Percentiles rank a stretch among this genome's conserved stretches.
Conservation (phyloP, 805 yeast genomes). For the Candida nemodendra region DNA sequence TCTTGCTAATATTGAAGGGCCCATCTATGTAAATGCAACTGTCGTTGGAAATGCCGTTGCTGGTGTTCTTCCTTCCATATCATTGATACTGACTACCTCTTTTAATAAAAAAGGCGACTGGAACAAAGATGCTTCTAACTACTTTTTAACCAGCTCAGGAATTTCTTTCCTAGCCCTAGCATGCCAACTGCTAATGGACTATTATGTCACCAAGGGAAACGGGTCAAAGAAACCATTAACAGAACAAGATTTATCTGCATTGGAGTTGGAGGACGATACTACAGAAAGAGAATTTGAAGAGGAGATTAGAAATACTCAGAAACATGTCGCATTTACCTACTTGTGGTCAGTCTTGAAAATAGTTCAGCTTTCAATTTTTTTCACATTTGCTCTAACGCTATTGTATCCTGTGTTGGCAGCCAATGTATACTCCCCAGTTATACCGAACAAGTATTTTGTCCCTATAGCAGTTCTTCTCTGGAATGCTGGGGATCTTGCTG, state of each 20-base stretch:
- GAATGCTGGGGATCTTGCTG: constrained; percentile 86
- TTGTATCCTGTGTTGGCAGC: constrained; percentile 91
- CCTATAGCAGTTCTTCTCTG: constrained; percentile 82
- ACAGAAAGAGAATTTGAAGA: background rate
- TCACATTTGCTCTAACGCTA: constrained; percentile 71
- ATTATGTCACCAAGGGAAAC: constrained; percentile 10
- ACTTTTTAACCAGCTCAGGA: constrained; percentile 35
- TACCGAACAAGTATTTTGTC: constrained; percentile 46
- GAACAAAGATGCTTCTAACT: constrained; percentile 33
- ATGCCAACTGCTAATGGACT: constrained; percentile 22
- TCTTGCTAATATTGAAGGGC: constrained; percentile 71
- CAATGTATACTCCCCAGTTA: constrained; percentile 46
- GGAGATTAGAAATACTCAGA: constrained; percentile 7
- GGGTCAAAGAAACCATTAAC: background rate
- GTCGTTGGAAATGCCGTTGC: constrained; percentile 96
- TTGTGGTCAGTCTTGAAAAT: constrained; percentile 62
- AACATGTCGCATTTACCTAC: constrained; percentile 55
- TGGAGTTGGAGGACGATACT: constrained; percentile 11
- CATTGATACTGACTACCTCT: constrained; percentile 54
- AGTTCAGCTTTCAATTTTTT: constrained; percentile 67
- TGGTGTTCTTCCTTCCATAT: constrained; percentile 85
- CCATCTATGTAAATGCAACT: constrained; percentile 79
- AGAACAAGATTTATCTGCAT: background rate
- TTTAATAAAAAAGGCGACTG: constrained; percentile 19
- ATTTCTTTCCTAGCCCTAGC: constrained; percentile 22